Percentiles rank a stretch among this genome's conserved stretches.
These are phyloP conservation scores for Picea sitchensis DNA, from an alignment of 75 land plant species.

Conservation along the genomic window DNA sequence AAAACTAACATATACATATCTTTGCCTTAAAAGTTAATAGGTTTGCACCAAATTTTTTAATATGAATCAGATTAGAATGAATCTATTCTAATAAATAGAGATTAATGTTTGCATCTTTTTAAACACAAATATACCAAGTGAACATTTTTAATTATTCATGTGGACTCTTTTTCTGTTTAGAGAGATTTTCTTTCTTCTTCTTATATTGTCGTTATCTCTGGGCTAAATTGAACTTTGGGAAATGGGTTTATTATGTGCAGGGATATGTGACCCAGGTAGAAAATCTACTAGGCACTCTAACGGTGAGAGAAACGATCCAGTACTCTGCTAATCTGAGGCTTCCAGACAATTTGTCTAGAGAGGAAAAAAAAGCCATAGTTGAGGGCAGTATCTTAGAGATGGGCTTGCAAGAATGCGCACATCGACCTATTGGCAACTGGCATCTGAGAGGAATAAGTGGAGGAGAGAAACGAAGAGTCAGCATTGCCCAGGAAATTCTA, in stretches of 20 bases:
- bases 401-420: conserved; percentile 40
- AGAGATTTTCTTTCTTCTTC: too few species aligned
- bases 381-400: conserved; percentile 34
- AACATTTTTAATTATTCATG: too few species aligned
- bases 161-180: too few species aligned
- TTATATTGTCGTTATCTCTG: too few species aligned
- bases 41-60: too few species aligned
- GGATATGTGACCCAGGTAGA: conserved; percentile 87
- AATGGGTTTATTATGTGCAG: conserved; percentile 21
- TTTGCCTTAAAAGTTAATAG: too few species aligned
- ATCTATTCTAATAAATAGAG: too few species aligned
- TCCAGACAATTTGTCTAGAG: conserved; percentile 21
- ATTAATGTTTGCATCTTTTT: too few species aligned
- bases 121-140: too few species aligned
- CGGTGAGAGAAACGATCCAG: conserved; percentile 69
- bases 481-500: conserved; percentile 40
- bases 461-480: conserved; percentile 39
- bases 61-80: too few species aligned
- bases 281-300: conserved; percentile 64
- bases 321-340: conserved; percentile 81
- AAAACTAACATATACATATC: too few species aligned
- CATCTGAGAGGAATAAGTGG: conserved; percentile 44
- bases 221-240: too few species aligned
- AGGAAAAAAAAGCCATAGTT: conserved; percentile 30
- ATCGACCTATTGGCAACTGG: conserved; percentile 40